Evolutionary conservation across 176 grass and related monocot genomes (phyloP), one percentile per base, ranked within the genome.

Genomic region (Olyra latifolia): DNA sequence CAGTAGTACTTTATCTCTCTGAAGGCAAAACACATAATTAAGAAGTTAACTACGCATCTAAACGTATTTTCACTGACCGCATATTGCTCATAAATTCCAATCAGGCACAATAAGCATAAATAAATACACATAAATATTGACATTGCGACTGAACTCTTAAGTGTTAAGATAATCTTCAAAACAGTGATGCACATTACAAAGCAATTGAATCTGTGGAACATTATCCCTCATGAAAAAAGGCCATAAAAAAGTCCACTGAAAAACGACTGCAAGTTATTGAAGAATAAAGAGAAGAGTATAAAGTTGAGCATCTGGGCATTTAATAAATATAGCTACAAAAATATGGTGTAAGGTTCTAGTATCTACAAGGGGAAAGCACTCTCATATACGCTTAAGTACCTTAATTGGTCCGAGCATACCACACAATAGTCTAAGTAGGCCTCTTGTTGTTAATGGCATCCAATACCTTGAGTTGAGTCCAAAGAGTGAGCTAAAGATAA

Each of bases 381-480:
- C 16, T 10, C 6, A 67, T 60, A 23, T 43, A 63, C 2, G 11
- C 69, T 28, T 68, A 75, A 17, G 30, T 89, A 84, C 91, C 87
- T 89, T 93, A 62, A 93, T 84, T 69, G 91, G 84, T 16, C 91
- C 87, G 8, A 83, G 76, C 50, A 87, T 55, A 47, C 87, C 91
- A 74, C 77, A 89, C 41, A 89, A 43, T 15, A 84, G 16, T 32
- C 91, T 87, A 62, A 93, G 91, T 29, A 93, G 13, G 4, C 77
- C 73, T 74, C 87, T 72, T 78, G 91, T 89, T 30, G 54, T 57
- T 69, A 93, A 69, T 61, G 91, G 80, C 87, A 93, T 89, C 91
- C 87, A 93, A 80, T 93, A 93, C 83, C 67, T 93, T 66, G 72
- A 47, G 74, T 87, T 89, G 50, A 93, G 67, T 56, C 91, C 91